Percentiles rank a stretch among this genome's conserved stretches.
phyloP scores from a whole-genome alignment of 345 rosid species.

The Theobroma cacao region DNA sequence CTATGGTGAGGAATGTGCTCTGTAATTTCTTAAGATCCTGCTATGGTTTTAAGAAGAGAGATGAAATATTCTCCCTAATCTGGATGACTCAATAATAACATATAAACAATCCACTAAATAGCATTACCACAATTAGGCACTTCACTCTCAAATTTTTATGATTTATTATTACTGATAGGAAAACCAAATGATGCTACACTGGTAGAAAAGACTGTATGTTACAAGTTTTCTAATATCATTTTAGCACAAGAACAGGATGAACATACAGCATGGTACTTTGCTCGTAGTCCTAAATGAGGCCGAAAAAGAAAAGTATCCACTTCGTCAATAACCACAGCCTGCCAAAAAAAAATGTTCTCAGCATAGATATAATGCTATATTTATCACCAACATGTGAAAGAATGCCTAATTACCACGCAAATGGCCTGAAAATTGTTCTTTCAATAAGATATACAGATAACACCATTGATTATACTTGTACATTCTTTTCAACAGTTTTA shows the following conservation, averaged over 20 bases:
- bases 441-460: not conserved
- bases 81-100: not conserved
- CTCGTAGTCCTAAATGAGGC: conserved; percentile 78
- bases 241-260: not conserved
- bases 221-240: not conserved
- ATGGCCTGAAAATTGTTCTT: not conserved
- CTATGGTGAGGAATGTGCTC: not conserved
- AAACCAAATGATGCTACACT: not conserved
- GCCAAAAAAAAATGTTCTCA: conserved; percentile 17
- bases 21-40: not conserved
- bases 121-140: not conserved
- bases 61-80: not conserved
- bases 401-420: too few species aligned
- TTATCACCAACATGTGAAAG: not conserved
- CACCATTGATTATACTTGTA: not conserved
- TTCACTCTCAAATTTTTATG: not conserved
- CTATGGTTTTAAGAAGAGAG: not conserved
- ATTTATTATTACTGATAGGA: not conserved
- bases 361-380: not conserved
- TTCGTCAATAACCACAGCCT: conserved; percentile 92
- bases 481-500: not conserved
- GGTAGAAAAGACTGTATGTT: not conserved
- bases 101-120: not conserved
- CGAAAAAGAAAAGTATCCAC: conserved; percentile 91
- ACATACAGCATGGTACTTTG: conserved; percentile 92